Evolutionary conservation across 2,329 filamentous ascomycete species (phyloP), one percentile per base, ranked within the genome.

Genomic region (Sporothrix humicola): DNA sequence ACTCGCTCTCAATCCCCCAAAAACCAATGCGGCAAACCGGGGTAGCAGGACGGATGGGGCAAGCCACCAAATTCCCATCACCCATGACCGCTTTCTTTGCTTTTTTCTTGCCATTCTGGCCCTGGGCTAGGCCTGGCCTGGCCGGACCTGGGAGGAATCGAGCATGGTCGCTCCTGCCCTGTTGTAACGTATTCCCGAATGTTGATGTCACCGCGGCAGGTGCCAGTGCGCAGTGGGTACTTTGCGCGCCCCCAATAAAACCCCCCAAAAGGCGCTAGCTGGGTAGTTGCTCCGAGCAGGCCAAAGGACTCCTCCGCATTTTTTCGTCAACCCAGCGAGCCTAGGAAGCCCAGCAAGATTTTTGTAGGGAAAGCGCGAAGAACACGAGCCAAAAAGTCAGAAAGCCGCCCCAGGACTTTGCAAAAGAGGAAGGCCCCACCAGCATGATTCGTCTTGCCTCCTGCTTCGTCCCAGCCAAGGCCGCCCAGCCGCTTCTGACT

Each of bases 221-320:
- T 15, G 66, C 66, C 61, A 65, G 61, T 26, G 17, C 37, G 26
- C 68, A 13, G 68, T 58, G 68, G 65, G 20, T 68, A 66, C 65
- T n/a, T 50, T 42, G 31, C 31, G 26, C 44, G 58, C 31, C 58
- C 58, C 58, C 54, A 58, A 58, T 20, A 54, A 48, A 48, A 37
- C 23, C n/a, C 52, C 56, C 56, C 26, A 37, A 59, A 46, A 63
- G 59, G 37, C 59, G n/a, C 59, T 37, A 50, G 46, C 20, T 52
- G 10, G 23, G 23, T n/a, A 68, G 20, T 48, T 52, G 23, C 13
- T 12, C 65, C 46, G 15, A 52, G 12, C 10, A 26, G 46, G 23
- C 31, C 50, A 68, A 23, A 68, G 63, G 26, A 44, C 56, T 71
- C 52, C 68, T 71, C 69, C 69, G 69, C 69, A 71, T 71, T 61